These are phyloP conservation scores for Trichoderma atrobrunneum DNA, from an alignment of 2,329 filamentous ascomycete species.

Conservation along the genomic window DNA sequence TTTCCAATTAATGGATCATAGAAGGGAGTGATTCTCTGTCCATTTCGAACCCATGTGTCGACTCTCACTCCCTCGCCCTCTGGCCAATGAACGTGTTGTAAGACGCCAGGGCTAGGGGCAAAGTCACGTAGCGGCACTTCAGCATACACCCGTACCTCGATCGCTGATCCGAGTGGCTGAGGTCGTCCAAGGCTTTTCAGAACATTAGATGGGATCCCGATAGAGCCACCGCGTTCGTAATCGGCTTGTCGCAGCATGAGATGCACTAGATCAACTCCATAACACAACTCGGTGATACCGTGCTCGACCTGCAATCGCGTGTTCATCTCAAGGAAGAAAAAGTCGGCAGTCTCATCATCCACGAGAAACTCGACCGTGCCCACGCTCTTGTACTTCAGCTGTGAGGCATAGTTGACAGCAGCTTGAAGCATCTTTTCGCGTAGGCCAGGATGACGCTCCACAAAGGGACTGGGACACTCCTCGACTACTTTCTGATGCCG, in stretches of 20 bases:
- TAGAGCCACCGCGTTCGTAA: background rate
- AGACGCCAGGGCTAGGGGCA: background rate
- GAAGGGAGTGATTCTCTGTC: background rate
- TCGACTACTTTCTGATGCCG: background rate
- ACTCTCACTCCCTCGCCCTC: background rate
- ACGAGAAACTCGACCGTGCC: background rate
- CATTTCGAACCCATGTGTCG: background rate
- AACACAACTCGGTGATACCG: background rate
- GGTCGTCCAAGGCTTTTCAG: background rate
- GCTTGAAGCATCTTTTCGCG: background rate
- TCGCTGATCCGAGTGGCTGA: background rate
- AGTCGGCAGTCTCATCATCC: background rate
- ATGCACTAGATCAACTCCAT: background rate
- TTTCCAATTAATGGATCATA: background rate
- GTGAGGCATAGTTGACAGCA: background rate
- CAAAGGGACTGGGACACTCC: background rate
- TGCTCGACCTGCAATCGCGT: background rate
- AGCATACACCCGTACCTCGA: background rate
- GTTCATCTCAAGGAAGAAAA: background rate
- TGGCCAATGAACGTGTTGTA: background rate
- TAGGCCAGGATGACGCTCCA: background rate
- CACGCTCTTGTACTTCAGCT: background rate
- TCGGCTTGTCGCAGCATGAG: background rate
- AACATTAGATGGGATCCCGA: background rate
- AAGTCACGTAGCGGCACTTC: background rate